Conservation (phyloP, 192 early-diverging fungal genomes). For the Radiomyces spectabilis region DNA sequence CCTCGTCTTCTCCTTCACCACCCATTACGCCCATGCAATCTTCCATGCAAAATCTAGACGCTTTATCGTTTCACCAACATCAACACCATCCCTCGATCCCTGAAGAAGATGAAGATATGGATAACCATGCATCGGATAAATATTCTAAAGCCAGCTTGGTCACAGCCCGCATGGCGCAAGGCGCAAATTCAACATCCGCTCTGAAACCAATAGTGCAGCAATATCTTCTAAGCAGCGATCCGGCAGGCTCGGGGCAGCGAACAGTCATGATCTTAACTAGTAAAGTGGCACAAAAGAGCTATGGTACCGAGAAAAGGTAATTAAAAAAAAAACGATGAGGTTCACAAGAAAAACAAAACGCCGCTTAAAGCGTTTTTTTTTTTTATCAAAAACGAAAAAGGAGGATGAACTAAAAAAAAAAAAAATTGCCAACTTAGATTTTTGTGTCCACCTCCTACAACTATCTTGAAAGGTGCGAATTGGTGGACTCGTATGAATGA, state of each 20-base stretch:
- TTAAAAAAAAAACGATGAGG: too few relatives aligned
- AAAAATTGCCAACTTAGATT: conserved; percentile 43
- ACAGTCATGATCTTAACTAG: conserved; percentile 74
- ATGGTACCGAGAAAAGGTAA: conserved; percentile 84
- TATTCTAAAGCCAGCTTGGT: background rate
- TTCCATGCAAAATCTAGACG: background rate
- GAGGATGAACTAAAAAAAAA: background rate
- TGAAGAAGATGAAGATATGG: conserved; percentile 6
- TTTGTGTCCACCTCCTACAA: conserved; percentile 76
- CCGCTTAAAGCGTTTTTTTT: too few relatives aligned
- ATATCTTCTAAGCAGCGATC: conserved; percentile 2
- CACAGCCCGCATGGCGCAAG: conserved; percentile 4
- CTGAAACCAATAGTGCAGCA: conserved; percentile 11
- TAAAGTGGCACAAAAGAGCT: conserved; percentile 88
- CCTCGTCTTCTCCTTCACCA: conserved; percentile 4
- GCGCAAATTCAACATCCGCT: background rate
- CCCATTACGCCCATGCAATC: background rate
- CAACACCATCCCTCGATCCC: conserved; percentile 1
- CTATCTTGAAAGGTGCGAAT: conserved; percentile 60
- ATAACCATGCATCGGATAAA: background rate
- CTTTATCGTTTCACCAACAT: background rate
- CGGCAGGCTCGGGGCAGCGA: conserved; percentile 38
- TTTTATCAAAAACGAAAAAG: too few relatives aligned
- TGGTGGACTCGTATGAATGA: conserved; percentile 44
- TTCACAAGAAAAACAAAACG: too few relatives aligned